These are phyloP conservation scores for Ceratobasidium papillatum DNA, from an alignment of 1,284 basidiomycete species.

Conservation along the genomic window DNA sequence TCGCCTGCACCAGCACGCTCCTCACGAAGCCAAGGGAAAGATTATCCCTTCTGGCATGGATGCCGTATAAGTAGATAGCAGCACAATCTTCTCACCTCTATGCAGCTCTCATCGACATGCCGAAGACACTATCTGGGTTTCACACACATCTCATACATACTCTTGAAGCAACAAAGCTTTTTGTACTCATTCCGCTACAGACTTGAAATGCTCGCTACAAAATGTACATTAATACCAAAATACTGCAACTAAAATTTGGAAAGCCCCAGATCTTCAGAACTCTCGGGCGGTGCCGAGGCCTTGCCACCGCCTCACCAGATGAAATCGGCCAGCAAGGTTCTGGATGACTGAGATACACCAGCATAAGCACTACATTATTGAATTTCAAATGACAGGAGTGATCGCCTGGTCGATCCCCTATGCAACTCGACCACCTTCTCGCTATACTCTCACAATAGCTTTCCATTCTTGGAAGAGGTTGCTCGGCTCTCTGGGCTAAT, in stretches of 20 bases:
- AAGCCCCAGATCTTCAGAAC: not conserved
- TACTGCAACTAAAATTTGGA: not conserved
- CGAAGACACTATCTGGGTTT: not conserved
- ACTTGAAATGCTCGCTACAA: not conserved
- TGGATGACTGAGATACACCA: not conserved
- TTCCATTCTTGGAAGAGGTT: not conserved
- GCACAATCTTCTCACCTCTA: not conserved
- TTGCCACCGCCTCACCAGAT: not conserved
- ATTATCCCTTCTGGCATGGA: conserved; percentile 37
- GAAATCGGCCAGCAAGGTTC: not conserved
- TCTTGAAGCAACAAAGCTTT: not conserved
- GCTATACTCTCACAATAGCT: not conserved
- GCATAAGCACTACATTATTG: not conserved
- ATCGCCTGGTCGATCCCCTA: not conserved
- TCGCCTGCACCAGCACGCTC: conserved; percentile 11
- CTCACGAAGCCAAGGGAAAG: conserved; percentile 33
- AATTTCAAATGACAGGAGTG: not conserved
- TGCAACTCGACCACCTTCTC: conserved; percentile 1
- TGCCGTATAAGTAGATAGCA: conserved; percentile 3
- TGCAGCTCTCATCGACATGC: not conserved
- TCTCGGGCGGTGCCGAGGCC: not conserved
- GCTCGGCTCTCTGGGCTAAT: not conserved
- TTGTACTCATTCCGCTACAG: not conserved
- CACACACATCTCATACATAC: not conserved
- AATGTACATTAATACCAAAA: not conserved